Conservation (phyloP, 768 basidiomycete genomes). For the Lanmaoa rubissima region DNA sequence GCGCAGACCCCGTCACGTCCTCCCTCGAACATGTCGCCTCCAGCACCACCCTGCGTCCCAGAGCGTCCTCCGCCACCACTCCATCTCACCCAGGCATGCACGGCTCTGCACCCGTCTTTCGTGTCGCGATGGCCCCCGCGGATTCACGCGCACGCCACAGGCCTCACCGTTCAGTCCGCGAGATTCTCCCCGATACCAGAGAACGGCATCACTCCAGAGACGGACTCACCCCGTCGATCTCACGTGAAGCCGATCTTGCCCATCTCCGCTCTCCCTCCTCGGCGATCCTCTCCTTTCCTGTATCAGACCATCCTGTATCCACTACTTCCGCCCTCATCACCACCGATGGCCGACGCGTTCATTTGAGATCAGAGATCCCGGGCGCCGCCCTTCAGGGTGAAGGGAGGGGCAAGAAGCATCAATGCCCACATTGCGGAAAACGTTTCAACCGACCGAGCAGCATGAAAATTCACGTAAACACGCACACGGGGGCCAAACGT, state of each 20-base stretch:
- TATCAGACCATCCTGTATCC: slow-evolving; percentile 28
- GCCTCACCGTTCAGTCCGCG: slow-evolving; percentile 19
- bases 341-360: slow-evolving; percentile 30
- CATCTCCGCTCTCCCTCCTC: slow-evolving; percentile 32
- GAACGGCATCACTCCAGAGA: slow-evolving; percentile 27
- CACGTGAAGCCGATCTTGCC: slow-evolving; percentile 30
- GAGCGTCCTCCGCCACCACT: slow-evolving; percentile 15
- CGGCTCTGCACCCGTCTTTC: slow-evolving; percentile 38
- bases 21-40: slow-evolving; percentile 46
- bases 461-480: slow-evolving; percentile 43
- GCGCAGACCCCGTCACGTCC: slow-evolving; percentile 40
- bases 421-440: slow-evolving; percentile 39
- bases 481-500: slow-evolving; percentile 40
- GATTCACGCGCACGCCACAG: slow-evolving; percentile 23
- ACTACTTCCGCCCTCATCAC: slow-evolving; percentile 27
- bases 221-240: slow-evolving; percentile 26
- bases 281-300: slow-evolving; percentile 35
- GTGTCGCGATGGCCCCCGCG: slow-evolving; percentile 33
- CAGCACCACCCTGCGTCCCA: slow-evolving; percentile 38
- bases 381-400: slow-evolving; percentile 28
- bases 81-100: slow-evolving; percentile 27
- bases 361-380: slow-evolving; percentile 31
- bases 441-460: slow-evolving; percentile 43
- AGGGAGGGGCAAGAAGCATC: slow-evolving; percentile 36
- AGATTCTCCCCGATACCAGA: slow-evolving; percentile 26